These are phyloP conservation scores for Cercospora sojina DNA, from an alignment of 2,329 filamentous ascomycete genomes.

Conservation along the genomic window DNA sequence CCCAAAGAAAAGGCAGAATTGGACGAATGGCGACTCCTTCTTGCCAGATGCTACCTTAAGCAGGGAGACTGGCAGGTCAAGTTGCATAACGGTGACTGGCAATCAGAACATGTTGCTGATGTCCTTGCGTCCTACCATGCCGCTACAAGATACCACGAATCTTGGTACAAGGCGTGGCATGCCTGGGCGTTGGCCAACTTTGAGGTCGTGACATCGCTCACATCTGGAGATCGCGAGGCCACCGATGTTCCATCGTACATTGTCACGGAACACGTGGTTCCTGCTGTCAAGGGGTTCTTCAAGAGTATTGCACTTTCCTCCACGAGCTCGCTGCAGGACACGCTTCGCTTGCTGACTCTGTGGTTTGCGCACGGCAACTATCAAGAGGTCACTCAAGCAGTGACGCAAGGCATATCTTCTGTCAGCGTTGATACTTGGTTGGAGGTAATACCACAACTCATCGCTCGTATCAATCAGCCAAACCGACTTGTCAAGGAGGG, in stretches of 20 bases:
- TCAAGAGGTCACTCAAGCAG: conserved; percentile 79
- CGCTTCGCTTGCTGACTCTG: conserved; percentile 82
- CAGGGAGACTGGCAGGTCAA: conserved; percentile 95
- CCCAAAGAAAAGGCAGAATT: conserved; percentile 45
- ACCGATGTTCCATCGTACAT: conserved; percentile 63
- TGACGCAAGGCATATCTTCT: conserved; percentile 85
- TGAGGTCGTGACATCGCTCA: conserved; percentile 85
- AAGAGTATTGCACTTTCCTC: conserved; percentile 91
- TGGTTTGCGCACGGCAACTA: conserved; percentile 96
- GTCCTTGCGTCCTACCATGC: conserved; percentile 88
- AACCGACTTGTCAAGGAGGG: conserved; percentile 84
- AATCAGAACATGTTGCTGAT: conserved; percentile 78
- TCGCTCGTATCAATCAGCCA: conserved; percentile 95
- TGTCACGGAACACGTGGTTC: conserved; percentile 84
- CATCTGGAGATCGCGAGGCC: conserved; percentile 62
- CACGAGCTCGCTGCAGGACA: conserved; percentile 92
- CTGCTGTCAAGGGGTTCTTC: conserved; percentile 94
- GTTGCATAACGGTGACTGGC: conserved; percentile 85
- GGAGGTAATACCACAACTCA: conserved; percentile 94
- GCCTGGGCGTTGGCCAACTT: conserved; percentile 98
- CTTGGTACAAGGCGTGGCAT: conserved; percentile 99
- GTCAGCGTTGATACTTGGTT: conserved; percentile 98
- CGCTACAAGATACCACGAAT: conserved; percentile 89
- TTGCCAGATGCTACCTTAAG: conserved; percentile 93
- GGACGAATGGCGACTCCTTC: conserved; percentile 63